phyloP scores from a whole-genome alignment of 2,329 filamentous ascomycete species.

The Botrytis galanthina region DNA sequence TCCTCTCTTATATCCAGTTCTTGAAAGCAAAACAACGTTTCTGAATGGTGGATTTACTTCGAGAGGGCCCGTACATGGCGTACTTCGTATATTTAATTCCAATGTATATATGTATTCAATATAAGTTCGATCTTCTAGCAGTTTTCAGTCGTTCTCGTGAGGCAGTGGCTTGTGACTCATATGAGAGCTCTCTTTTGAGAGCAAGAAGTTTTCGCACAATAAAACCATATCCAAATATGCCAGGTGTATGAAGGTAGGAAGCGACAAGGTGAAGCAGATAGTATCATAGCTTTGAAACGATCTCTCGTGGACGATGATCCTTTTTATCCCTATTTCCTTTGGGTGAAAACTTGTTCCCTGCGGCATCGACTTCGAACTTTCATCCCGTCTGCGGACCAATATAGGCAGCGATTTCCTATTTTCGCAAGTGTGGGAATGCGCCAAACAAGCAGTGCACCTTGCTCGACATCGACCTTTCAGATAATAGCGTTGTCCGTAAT shows the following conservation, averaged over 20 bases:
- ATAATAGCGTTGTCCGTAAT: background rate
- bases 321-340: background rate
- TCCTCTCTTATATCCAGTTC: background rate
- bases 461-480: background rate
- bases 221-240: background rate
- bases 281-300: background rate
- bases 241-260: background rate
- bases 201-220: background rate
- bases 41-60: background rate
- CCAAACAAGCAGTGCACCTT: background rate
- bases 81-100: background rate
- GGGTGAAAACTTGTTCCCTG: background rate
- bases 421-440: constrained; percentile 3
- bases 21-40: too few relatives aligned
- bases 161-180: background rate
- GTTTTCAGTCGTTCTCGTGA: background rate
- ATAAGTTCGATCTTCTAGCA: background rate
- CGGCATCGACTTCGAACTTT: background rate
- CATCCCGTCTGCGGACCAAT: background rate
- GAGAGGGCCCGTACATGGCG: background rate
- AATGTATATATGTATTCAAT: background rate
- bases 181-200: background rate
- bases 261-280: background rate
- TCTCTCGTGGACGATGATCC: background rate
- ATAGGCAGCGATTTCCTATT: background rate